Evolutionary conservation across 257 asterid genomes (phyloP).

Genomic region (Forsythia suspensa): DNA sequence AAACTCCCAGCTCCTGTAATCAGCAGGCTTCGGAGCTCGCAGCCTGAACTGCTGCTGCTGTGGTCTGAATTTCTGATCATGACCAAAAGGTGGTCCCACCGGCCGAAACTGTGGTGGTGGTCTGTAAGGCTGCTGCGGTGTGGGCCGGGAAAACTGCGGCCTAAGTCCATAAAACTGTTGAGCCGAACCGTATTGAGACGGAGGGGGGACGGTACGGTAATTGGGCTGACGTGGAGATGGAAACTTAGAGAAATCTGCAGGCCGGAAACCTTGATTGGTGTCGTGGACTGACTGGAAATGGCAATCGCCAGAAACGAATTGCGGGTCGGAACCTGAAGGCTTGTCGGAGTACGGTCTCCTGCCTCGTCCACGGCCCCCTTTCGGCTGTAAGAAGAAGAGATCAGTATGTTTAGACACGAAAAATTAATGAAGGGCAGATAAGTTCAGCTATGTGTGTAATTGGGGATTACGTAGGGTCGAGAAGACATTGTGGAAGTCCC

Average conservation of each 20-base stretch:
- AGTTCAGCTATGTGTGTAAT: neutral
- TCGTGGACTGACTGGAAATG: conserved; percentile 53
- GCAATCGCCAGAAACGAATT: conserved; percentile 56
- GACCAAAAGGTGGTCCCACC: conserved; percentile 21
- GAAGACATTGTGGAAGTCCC: conserved; percentile 43
- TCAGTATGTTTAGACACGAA: neutral
- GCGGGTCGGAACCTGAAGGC: conserved; percentile 30
- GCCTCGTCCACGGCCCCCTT: conserved; percentile 44
- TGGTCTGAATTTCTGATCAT: conserved; percentile 55
- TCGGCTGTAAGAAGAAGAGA: conserved; percentile 35
- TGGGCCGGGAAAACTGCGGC: conserved; percentile 15
- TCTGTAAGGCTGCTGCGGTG: conserved; percentile 25
- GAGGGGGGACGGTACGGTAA: conserved; percentile 47
- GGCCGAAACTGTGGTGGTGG: conserved; percentile 27
- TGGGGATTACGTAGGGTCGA: conserved; percentile 45
- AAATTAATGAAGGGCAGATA: neutral
- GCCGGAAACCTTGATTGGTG: conserved; percentile 55
- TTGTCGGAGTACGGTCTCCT: conserved; percentile 61
- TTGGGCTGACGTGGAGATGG: conserved; percentile 16
- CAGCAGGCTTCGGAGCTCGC: conserved; percentile 58
- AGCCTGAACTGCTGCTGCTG: conserved; percentile 51
- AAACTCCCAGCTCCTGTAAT: conserved; percentile 75
- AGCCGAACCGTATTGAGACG: conserved; percentile 28
- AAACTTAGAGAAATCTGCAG: neutral
- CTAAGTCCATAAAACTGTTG: conserved; percentile 33